Evolutionary conservation across 2,329 filamentous ascomycete genomes (phyloP).

Genomic region (Pseudovirgaria hyperparasitica): DNA sequence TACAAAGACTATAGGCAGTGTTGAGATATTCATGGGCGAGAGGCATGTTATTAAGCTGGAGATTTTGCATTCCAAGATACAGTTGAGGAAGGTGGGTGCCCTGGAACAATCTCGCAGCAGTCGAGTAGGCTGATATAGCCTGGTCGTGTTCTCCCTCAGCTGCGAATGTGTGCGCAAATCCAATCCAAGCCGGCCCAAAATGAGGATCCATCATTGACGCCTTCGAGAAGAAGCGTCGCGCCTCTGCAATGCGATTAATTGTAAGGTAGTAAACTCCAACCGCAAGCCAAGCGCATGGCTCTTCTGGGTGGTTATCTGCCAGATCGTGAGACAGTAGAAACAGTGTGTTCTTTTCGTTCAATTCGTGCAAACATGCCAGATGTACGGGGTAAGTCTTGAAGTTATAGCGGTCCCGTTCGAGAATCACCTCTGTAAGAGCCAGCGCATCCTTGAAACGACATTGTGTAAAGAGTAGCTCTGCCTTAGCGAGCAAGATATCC

Average conservation of each 20-base stretch:
- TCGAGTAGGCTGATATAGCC: slow-evolving; percentile 94
- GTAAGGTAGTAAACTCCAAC: slow-evolving; percentile 91
- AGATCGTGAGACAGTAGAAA: slow-evolving; percentile 89
- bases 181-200: slow-evolving; percentile 96
- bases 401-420: slow-evolving; percentile 77
- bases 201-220: slow-evolving; percentile 95
- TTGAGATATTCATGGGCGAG: slow-evolving; percentile 90
- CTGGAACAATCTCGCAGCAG: slow-evolving; percentile 87
- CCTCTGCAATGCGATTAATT: slow-evolving; percentile 82
- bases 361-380: slow-evolving; percentile 79
- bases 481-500: slow-evolving; percentile 79
- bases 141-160: slow-evolving; percentile 97
- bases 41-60: slow-evolving; percentile 87
- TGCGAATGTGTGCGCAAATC: slow-evolving; percentile 95
- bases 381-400: slow-evolving; percentile 83
- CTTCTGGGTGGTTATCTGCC: slow-evolving; percentile 79
- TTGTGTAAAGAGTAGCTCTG: slow-evolving; percentile 86
- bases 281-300: slow-evolving; percentile 85
- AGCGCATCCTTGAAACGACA: slow-evolving; percentile 86
- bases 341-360: slow-evolving; percentile 72
- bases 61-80: slow-evolving; percentile 96
- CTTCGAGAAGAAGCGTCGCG: slow-evolving; percentile 91
- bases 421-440: slow-evolving; percentile 67
- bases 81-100: slow-evolving; percentile 92
- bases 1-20: slow-evolving; percentile 72